Evolutionary conservation across 768 basidiomycete genomes (phyloP).

Genomic region (Leccinum broughii): DNA sequence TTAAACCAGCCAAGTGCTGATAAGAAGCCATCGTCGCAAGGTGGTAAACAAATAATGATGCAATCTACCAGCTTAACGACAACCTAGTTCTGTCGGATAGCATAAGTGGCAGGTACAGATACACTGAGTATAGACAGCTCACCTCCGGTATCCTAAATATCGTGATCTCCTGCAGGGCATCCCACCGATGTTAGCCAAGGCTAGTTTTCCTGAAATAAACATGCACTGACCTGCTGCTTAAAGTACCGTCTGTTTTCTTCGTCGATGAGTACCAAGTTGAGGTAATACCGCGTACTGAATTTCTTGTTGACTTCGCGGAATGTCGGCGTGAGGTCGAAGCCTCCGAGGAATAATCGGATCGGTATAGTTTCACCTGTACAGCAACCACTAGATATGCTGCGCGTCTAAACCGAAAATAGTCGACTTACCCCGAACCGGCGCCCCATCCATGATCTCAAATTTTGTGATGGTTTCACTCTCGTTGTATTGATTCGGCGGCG

Average conservation of each 20-base stretch:
- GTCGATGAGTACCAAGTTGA: conserved; percentile 96
- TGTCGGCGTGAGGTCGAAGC: conserved; percentile 97
- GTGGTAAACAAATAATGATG: conserved; percentile 8
- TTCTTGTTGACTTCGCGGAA: conserved; percentile 99
- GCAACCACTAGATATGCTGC: background rate
- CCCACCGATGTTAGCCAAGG: conserved; percentile 2
- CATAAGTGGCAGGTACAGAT: conserved; percentile 2
- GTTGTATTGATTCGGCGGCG: conserved; percentile 99
- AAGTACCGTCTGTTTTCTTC: conserved; percentile 98
- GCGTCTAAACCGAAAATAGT: background rate
- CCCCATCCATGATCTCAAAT: conserved; percentile 76
- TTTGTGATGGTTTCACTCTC: conserved; percentile 99
- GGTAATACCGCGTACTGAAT: conserved; percentile 95
- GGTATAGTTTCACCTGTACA: conserved; percentile 94
- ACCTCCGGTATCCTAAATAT: conserved; percentile 90
- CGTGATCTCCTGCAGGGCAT: conserved; percentile 67
- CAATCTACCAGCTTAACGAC: conserved; percentile 4
- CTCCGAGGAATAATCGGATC: conserved; percentile 95
- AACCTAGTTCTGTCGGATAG: conserved; percentile 36
- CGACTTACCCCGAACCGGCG: conserved; percentile 82
- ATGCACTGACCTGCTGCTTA: conserved; percentile 78
- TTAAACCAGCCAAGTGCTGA: conserved; percentile 4
- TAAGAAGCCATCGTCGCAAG: conserved; percentile 2
- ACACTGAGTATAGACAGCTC: conserved; percentile 18
- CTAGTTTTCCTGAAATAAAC: background rate